These are phyloP conservation scores for Arthrobotrys sinensis DNA, from an alignment of 2,329 filamentous ascomycete species.

Conservation along the genomic window DNA sequence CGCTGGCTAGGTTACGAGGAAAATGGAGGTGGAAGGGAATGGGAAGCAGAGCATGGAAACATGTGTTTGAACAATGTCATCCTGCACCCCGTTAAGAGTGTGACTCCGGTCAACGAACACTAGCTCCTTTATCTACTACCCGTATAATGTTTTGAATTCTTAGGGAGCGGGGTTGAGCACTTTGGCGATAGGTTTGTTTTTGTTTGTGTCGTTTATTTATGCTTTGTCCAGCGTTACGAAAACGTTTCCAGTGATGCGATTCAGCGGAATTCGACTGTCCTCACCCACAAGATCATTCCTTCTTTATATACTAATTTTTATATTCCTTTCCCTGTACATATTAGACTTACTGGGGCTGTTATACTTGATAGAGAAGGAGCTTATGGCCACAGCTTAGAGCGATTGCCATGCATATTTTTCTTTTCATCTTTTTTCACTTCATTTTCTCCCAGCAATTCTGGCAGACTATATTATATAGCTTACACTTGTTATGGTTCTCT, in stretches of 20 bases:
- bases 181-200: slow-evolving; percentile 32
- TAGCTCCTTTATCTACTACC: not conserved
- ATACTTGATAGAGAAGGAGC: slow-evolving; percentile 32
- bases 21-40: slow-evolving; percentile 73
- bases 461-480: too few relatives aligned
- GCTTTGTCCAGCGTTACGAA: slow-evolving; percentile 45
- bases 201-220: slow-evolving; percentile 35
- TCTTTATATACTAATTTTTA: slow-evolving; percentile 18
- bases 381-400: slow-evolving; percentile 12
- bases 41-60: slow-evolving; percentile 71
- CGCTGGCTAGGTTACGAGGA: slow-evolving; percentile 80
- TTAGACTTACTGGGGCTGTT: slow-evolving; percentile 37
- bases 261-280: slow-evolving; percentile 33
- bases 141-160: not conserved
- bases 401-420: slow-evolving; percentile 32
- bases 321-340: slow-evolving; percentile 52
- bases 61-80: slow-evolving; percentile 94
- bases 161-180: slow-evolving; percentile 4
- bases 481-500: slow-evolving; percentile 6
- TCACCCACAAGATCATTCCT: slow-evolving; percentile 9
- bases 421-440: slow-evolving; percentile 25
- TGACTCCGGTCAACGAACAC: slow-evolving; percentile 46
- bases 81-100: slow-evolving; percentile 86
- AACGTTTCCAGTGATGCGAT: slow-evolving; percentile 48
- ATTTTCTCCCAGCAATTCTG: too few relatives aligned